Conservation (phyloP, 108 stramenopile species). For the Tribonema minus region DNA sequence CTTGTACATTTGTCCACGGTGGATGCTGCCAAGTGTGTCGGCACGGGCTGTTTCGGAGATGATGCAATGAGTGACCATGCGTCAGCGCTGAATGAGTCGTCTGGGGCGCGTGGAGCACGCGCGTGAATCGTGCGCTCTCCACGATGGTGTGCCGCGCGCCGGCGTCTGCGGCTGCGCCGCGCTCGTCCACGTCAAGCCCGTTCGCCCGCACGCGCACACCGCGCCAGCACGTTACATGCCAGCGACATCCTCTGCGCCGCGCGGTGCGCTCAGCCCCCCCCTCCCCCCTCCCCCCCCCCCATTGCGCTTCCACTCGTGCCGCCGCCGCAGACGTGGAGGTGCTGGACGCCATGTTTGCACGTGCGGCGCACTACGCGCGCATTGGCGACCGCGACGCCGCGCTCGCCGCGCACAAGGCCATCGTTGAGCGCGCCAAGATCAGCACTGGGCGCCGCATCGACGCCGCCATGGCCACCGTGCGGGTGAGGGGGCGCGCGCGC, state of each 20-base stretch:
- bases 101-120: too few relatives aligned
- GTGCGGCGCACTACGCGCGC: constrained; percentile 80
- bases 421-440: constrained; percentile 77
- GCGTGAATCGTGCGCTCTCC: too few relatives aligned
- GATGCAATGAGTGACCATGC: not conserved
- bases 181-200: too few relatives aligned
- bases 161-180: too few relatives aligned
- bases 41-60: not conserved
- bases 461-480: constrained; percentile 78
- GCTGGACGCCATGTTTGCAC: constrained; percentile 74
- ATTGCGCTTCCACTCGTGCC: not conserved
- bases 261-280: not conserved
- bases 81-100: too few relatives aligned
- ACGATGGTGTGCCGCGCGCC: too few relatives aligned
- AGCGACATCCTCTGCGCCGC: not conserved
- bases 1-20: not conserved
- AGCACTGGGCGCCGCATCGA: constrained; percentile 92
- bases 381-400: constrained; percentile 73
- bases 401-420: constrained; percentile 70
- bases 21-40: not conserved
- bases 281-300: not conserved
- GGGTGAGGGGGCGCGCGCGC: constrained; percentile 14
- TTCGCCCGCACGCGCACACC: too few relatives aligned
- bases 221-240: too few relatives aligned
- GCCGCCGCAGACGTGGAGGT: constrained; percentile 99